Conservation (phyloP, 805 yeast genomes). For the Huiozyma sinensis region DNA sequence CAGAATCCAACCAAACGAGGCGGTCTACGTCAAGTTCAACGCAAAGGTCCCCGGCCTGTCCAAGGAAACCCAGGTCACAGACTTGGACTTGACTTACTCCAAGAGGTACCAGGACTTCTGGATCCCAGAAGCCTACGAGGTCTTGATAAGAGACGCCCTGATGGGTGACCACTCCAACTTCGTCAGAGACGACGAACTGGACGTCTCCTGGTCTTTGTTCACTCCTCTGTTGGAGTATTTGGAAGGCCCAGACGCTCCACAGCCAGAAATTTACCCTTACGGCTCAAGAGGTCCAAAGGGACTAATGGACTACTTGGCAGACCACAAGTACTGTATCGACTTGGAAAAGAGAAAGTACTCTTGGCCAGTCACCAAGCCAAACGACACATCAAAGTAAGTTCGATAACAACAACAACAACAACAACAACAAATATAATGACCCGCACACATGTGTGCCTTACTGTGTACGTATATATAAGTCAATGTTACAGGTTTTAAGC, state of each 20-base stretch:
- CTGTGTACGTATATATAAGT: neutral
- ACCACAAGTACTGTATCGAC: conserved; percentile 60
- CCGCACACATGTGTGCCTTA: neutral
- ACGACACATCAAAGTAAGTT: conserved; percentile 1
- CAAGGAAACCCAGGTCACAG: conserved; percentile 72
- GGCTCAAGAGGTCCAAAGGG: conserved; percentile 84
- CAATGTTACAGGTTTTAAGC: neutral
- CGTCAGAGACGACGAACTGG: conserved; percentile 96
- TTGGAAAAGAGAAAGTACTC: conserved; percentile 57
- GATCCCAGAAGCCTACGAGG: conserved; percentile 97
- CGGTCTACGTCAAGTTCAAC: conserved; percentile 86
- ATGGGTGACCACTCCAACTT: conserved; percentile 94
- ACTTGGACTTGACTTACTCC: conserved; percentile 79
- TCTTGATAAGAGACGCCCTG: conserved; percentile 81
- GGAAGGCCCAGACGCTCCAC: conserved; percentile 61
- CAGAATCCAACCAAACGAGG: conserved; percentile 90
- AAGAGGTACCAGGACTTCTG: conserved; percentile 76
- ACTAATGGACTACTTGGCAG: conserved; percentile 48
- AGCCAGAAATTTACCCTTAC: conserved; percentile 63
- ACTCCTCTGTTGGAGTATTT: conserved; percentile 80
- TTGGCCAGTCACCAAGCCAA: conserved; percentile 76
- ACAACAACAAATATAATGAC: neutral
- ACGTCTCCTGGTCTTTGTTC: conserved; percentile 83
- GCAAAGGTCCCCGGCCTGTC: conserved; percentile 89
- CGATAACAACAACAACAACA: neutral